These are phyloP conservation scores for Botrytis aclada DNA, from an alignment of 2,329 filamentous ascomycete species.

Conservation along the genomic window DNA sequence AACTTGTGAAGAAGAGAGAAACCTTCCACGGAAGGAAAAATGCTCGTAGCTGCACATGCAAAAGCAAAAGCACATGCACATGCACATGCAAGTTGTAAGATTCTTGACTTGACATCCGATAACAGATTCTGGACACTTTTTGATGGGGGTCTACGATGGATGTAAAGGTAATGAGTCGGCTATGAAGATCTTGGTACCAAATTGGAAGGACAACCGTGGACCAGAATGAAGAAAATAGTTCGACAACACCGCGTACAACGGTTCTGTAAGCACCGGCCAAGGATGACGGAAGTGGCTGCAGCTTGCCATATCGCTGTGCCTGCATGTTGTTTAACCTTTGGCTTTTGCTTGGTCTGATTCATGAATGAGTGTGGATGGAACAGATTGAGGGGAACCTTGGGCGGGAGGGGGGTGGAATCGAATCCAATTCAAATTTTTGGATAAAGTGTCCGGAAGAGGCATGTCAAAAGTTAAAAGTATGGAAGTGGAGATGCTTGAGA, in stretches of 20 bases:
- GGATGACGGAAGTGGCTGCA: slow-evolving; percentile 18
- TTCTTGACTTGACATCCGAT: slow-evolving; percentile 2
- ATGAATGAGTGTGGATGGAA: background rate
- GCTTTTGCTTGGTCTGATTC: background rate
- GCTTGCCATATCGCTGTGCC: slow-evolving; percentile 2
- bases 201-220: background rate
- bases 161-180: background rate
- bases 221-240: background rate
- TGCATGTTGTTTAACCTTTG: slow-evolving; percentile 7
- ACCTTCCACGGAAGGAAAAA: background rate
- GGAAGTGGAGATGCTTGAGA: background rate
- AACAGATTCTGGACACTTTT: background rate
- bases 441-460: background rate
- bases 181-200: background rate
- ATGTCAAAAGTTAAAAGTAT: background rate
- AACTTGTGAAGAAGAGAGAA: background rate
- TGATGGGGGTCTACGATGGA: background rate
- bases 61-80: background rate
- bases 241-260: slow-evolving; percentile 9
- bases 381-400: slow-evolving; percentile 10
- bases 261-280: slow-evolving; percentile 2
- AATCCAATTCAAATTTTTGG: background rate
- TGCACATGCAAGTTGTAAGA: background rate
- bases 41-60: background rate
- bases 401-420: background rate